Evolutionary conservation across 106 monocot species (phyloP).

Genomic region (Dioscorea alata): DNA sequence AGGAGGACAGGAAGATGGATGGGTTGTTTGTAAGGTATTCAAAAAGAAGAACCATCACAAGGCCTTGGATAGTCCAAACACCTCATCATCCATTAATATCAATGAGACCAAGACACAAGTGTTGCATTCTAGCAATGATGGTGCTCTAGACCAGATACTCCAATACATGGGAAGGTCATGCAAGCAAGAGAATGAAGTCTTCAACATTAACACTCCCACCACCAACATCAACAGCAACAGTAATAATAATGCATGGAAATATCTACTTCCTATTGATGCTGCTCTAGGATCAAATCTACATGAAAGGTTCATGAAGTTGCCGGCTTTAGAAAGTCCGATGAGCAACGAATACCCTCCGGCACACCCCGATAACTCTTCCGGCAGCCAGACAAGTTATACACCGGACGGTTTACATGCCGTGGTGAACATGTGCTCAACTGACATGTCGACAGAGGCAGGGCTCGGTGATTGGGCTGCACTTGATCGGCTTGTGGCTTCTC

Average conservation of each 20-base stretch:
- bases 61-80: slow-evolving; percentile 29
- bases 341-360: neutral
- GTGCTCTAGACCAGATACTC: slow-evolving; percentile 43
- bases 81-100: slow-evolving; percentile 15
- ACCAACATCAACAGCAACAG: neutral
- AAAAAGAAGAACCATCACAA: slow-evolving; percentile 89
- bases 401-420: slow-evolving; percentile 23
- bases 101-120: slow-evolving; percentile 27
- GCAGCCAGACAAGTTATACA: slow-evolving; percentile 7
- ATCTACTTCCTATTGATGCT: slow-evolving; percentile 31
- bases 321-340: slow-evolving; percentile 60
- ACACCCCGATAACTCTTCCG: neutral
- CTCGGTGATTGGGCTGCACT: slow-evolving; percentile 64
- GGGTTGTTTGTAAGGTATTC: slow-evolving; percentile 97
- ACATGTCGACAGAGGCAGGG: slow-evolving; percentile 6
- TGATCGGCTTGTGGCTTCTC: slow-evolving; percentile 67
- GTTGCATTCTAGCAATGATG: slow-evolving; percentile 26
- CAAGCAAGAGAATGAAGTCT: slow-evolving; percentile 19
- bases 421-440: neutral
- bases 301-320: slow-evolving; percentile 66
- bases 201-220: neutral
- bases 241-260: slow-evolving; percentile 1
- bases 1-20: slow-evolving; percentile 68
- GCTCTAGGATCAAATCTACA: slow-evolving; percentile 11
- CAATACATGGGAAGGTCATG: slow-evolving; percentile 18